Percentiles rank a stretch among this genome's conserved stretches.
phyloP scores from a whole-genome alignment of 305 asterid genomes.

The Stenogyne calaminthoides region DNA sequence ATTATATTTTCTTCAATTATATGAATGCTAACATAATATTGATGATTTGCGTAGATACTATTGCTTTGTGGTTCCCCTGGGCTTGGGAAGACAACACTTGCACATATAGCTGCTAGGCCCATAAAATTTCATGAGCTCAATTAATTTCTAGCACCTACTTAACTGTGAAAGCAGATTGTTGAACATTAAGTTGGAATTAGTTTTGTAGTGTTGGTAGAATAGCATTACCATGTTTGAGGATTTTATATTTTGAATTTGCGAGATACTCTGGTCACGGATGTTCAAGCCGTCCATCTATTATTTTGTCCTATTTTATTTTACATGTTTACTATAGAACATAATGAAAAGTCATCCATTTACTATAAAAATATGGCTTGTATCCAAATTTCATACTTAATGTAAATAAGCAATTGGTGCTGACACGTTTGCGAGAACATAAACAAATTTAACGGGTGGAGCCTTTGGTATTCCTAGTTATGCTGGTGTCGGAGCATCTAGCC shows the following conservation, averaged over 20 bases:
- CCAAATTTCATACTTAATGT: conserved; percentile 20
- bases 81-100: conserved; percentile 98
- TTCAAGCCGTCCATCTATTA: conserved; percentile 5
- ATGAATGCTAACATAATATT: conserved; percentile 27
- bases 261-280: conserved; percentile 16
- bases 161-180: conserved; percentile 22
- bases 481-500: too few relatives aligned
- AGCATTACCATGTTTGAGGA: conserved; percentile 2
- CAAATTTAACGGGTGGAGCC: too few relatives aligned
- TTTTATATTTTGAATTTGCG: background rate
- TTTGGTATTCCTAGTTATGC: too few relatives aligned
- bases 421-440: too few relatives aligned
- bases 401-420: too few relatives aligned
- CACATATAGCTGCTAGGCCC: conserved; percentile 93
- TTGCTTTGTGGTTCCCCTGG: conserved; percentile 99
- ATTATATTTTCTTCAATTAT: conserved; percentile 13
- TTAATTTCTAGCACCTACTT: conserved; percentile 28
- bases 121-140: conserved; percentile 26
- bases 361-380: background rate
- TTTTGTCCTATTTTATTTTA: conserved; percentile 12
- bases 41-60: conserved; percentile 61
- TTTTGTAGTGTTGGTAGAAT: conserved; percentile 20
- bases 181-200: conserved; percentile 22
- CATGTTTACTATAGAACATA: conserved; percentile 7
- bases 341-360: conserved; percentile 6